Evolutionary conservation across 192 early-diverging fungal genomes (phyloP), one percentile per base, ranked within the genome.

Genomic region (Backusella luteola): DNA sequence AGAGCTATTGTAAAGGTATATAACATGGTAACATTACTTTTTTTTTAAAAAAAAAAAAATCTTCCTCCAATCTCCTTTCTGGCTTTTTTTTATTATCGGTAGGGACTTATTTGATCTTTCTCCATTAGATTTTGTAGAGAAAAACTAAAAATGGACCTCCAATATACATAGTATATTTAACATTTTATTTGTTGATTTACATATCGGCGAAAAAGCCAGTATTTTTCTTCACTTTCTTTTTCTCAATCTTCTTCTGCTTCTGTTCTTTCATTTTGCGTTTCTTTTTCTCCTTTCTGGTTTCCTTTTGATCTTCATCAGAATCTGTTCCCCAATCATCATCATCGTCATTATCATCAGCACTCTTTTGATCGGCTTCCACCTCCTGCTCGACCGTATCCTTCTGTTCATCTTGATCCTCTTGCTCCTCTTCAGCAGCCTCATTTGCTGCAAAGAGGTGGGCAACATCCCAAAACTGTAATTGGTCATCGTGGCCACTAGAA

Each of bases 381-480:
- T 84, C 77, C n/a, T 88, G 81, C 17, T 81, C 86, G 1, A 84
- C 84, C 7, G 85, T 85, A 2, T 84, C 83, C 14, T 80, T 73
- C 44, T 71, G 85, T 2, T 86, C 89, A 4, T 87, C 83, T 11
- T 80, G 84, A 36, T 71, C 76, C n/a, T 87, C 83, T 11, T 80
- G 84, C 34, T 71, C 76, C n/a, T 87, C 79, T 49, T 86, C 85
- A 14, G 83, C 76, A 1, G 81, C 84, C 34, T 85, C 78, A 42
- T 87, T 85, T 14, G 73, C 52, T 14, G 86, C 83, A 67, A 83
- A 86, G 38, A 96, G 84, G 63, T 90, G 89, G 6, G 84, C 84
- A 78, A 91, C 89, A 84, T 93, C 89, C 96, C 97, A 99, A 79
- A 99, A 95, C 70, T 91, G 90, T 32, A 99, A 88, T 2, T 87